These are phyloP conservation scores for Theobroma cacao DNA, from an alignment of 345 rosid genomes.

Conservation along the genomic window DNA sequence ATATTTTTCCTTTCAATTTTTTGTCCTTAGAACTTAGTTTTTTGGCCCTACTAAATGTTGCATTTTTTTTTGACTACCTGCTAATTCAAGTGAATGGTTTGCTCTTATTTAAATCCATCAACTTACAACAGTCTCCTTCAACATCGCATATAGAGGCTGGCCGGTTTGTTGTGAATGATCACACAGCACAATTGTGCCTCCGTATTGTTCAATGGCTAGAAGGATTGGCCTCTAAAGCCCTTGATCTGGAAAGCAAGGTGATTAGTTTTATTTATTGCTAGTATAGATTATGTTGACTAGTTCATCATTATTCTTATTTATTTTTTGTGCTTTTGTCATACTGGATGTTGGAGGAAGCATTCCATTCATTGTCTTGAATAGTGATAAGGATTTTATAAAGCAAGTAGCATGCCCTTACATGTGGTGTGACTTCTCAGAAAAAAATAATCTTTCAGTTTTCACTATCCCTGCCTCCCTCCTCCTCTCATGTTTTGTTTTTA, in stretches of 20 bases:
- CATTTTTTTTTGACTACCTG: neutral
- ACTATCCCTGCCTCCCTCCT: neutral
- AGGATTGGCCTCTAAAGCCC: slow-evolving; percentile 92
- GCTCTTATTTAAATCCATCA: slow-evolving; percentile 14
- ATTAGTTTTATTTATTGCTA: slow-evolving; percentile 16
- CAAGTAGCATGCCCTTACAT: neutral
- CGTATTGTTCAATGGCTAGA: slow-evolving; percentile 96
- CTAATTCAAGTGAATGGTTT: slow-evolving; percentile 1
- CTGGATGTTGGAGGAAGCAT: neutral
- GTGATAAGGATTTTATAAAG: slow-evolving; percentile 1
- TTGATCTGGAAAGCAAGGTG: slow-evolving; percentile 94
- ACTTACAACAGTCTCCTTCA: slow-evolving; percentile 61
- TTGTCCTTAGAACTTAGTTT: neutral
- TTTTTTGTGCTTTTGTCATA: neutral
- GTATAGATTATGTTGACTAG: slow-evolving; percentile 13
- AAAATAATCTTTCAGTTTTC: neutral
- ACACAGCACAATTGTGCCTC: slow-evolving; percentile 88
- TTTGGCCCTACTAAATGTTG: neutral
- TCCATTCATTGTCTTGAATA: neutral
- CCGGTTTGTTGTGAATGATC: slow-evolving; percentile 82
- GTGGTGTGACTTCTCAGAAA: neutral
- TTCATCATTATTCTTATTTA: slow-evolving; percentile 12
- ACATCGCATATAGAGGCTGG: slow-evolving; percentile 96
- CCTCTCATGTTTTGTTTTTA: neutral
- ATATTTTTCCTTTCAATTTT: neutral